Evolutionary conservation across 2,329 filamentous ascomycete species (phyloP), one percentile per base, ranked within the genome.

Genomic region (Ambrosiella cleistominuta): DNA sequence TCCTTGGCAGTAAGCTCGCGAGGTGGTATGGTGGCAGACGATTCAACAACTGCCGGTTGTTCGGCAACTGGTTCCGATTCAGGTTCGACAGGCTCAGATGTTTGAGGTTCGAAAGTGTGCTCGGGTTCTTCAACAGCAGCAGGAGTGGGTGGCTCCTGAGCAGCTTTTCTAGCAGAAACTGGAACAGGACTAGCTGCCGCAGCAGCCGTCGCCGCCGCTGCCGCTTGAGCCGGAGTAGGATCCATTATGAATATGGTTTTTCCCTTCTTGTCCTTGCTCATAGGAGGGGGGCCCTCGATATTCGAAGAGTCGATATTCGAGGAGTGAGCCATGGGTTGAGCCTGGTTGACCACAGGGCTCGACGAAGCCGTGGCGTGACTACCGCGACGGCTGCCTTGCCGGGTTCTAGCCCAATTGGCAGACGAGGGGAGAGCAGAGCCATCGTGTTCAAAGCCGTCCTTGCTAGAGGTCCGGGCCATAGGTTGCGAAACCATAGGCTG

Each of bases 351-450:
- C 42, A 86, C 85, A 51, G 91, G 90, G 67, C 90, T 96, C 1
- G 88, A 84, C 35, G 87, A 82, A 17, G 87, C 85, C 0, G 87
- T 90, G 38, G 87, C 85, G 63, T 89, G 81, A 65, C 89, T 95
- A 61, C 80, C 86, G 64, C 79, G 80, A 65, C 82, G 82, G 70
- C 79, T 88, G 60, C 76, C 77, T 69, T 74, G 59, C 59, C 82
- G 74, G 66, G 83, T 79, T 67, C 82, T 74, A 72, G 91, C 93
- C 93, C 93, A 98, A 66, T 85, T 96, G 3, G 91, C 93, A 2
- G 90, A 89, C 1, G 90, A 88, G 1, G 93, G 94, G 47, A 98
- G 74, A n/a, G 89, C 93, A 44, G 93, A 89, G 2, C 84, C 83
- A 66, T 96, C 91, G 17, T 76, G 78, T n/a, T 57, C 49, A n/a